Percentiles rank a stretch among this genome's conserved stretches.
These are phyloP conservation scores for Laguncularia racemosa DNA, from an alignment of 345 rosid genomes.

Conservation along the genomic window DNA sequence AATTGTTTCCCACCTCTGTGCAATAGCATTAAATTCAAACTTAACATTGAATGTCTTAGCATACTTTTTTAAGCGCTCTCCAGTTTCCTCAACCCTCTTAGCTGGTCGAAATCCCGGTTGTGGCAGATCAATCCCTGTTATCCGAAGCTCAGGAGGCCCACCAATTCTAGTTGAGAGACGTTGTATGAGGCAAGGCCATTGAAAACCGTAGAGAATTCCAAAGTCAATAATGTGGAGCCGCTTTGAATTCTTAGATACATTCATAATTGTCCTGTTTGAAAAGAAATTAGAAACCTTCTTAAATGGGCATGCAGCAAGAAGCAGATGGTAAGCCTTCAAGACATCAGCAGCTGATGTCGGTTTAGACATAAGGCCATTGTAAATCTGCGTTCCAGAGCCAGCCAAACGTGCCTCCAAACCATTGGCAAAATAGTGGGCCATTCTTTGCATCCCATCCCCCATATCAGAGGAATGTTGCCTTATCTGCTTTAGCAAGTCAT, in stretches of 20 bases:
- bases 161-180: slow-evolving; percentile 35
- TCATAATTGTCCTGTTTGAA: slow-evolving; percentile 38
- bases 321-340: slow-evolving; percentile 43
- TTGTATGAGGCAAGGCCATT: slow-evolving; percentile 53
- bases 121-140: slow-evolving; percentile 51
- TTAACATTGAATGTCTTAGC: slow-evolving; percentile 45
- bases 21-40: slow-evolving; percentile 47
- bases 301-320: slow-evolving; percentile 46
- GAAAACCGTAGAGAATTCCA: slow-evolving; percentile 53
- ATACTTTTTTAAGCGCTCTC: slow-evolving; percentile 33
- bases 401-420: slow-evolving; percentile 45
- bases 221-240: slow-evolving; percentile 54
- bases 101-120: slow-evolving; percentile 59
- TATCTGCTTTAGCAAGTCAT: slow-evolving; percentile 35
- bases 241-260: slow-evolving; percentile 33
- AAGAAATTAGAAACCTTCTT: slow-evolving; percentile 37
- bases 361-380: slow-evolving; percentile 18
- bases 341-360: slow-evolving; percentile 40
- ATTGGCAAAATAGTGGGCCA: slow-evolving; percentile 34
- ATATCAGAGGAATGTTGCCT: slow-evolving; percentile 33
- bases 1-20: slow-evolving; percentile 57
- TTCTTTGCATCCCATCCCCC: slow-evolving; percentile 43
- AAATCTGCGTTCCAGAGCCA: slow-evolving; percentile 34
- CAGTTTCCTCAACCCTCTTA: slow-evolving; percentile 49
- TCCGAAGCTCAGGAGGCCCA: slow-evolving; percentile 45